Base-by-base conservation (phyloP, 805 yeast species). In the Saccharomycopsis amapae region DNA sequence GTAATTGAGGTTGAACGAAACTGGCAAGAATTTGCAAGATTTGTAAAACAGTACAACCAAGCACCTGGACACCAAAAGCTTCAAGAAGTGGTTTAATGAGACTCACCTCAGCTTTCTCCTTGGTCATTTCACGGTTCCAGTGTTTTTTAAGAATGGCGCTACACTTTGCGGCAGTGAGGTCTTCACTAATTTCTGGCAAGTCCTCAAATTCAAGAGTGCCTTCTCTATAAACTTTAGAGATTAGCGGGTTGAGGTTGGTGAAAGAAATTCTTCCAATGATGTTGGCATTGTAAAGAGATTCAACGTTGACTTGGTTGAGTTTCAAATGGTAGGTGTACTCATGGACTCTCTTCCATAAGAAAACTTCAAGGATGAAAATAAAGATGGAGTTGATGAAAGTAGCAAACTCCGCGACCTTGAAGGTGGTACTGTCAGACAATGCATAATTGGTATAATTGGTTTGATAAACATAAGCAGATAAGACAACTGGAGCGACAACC, bases 1-100 rank as follows among this genome's bases (percentile, higher is more conserved):
- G 62, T n/a, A 79, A 59, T 55, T 75, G 81, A 0, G 85, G 85
- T 55, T 77, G 78, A 25, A 70, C 58, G 48, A 73, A 73, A 4
- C 65, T 58, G 4, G 67, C 51, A 5, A 66, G 25, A 40, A 69
- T 69, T 43, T 67, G 69, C 9, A 58, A 49, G 51, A 70, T 57
- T 51, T 72, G 73, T 39, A 62, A 62, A 1, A 58, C 31, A 12
- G 64, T 55, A 2, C 73, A 67, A 19, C 61, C 17, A 2, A 64
- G 37, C 18, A 68, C 62, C 2, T 67, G 61, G 4, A 44, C 39
- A 3, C 73, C 71, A 55, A 68, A 69, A 1, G 73, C 58, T 32
- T 56, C 56, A 43, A 64, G 40, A 17, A 73, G 47, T 1, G 75
- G 69, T 49, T 65, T 58, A 13, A 75, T 63, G 46, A 53, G 71